phyloP scores from a whole-genome alignment of 768 basidiomycete genomes.

The Neoboletus magnificus region DNA sequence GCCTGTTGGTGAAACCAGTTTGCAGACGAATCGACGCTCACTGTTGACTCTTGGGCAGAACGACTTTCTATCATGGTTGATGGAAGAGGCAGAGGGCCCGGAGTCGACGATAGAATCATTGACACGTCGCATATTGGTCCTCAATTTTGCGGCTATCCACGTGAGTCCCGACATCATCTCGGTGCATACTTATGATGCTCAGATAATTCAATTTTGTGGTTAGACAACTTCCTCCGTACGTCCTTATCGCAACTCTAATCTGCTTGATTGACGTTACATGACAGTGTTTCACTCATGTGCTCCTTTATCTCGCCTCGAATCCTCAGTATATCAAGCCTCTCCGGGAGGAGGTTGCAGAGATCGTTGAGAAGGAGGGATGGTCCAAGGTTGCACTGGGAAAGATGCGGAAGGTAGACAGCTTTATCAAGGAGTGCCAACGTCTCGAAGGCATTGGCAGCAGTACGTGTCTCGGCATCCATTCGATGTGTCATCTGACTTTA shows the following conservation, averaged over 20 bases:
- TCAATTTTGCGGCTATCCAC: not conserved
- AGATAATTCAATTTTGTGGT: not conserved
- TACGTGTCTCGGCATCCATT: slow-evolving; percentile 15
- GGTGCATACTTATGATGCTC: not conserved
- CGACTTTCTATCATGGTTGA: not conserved
- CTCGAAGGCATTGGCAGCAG: slow-evolving; percentile 16
- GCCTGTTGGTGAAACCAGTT: not conserved
- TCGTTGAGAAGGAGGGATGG: slow-evolving; percentile 6
- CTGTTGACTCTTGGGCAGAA: not conserved
- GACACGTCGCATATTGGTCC: not conserved
- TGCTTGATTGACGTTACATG: slow-evolving; percentile 10
- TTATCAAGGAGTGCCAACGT: slow-evolving; percentile 20
- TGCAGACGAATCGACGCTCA: not conserved
- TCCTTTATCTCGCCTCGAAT: slow-evolving; percentile 35
- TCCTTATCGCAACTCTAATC: not conserved
- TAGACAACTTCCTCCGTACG: not conserved
- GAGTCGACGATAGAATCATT: not conserved
- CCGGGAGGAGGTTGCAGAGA: slow-evolving; percentile 20
- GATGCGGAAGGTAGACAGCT: slow-evolving; percentile 39
- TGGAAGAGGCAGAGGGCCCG: not conserved
- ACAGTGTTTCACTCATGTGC: slow-evolving; percentile 17
- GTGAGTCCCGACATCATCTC: not conserved
- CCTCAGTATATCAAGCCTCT: slow-evolving; percentile 34
- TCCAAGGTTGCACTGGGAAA: slow-evolving; percentile 15
- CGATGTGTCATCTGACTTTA: not conserved